Base-by-base conservation (phyloP, 148 eudicot species). In the Fagopyrum esculentum region DNA sequence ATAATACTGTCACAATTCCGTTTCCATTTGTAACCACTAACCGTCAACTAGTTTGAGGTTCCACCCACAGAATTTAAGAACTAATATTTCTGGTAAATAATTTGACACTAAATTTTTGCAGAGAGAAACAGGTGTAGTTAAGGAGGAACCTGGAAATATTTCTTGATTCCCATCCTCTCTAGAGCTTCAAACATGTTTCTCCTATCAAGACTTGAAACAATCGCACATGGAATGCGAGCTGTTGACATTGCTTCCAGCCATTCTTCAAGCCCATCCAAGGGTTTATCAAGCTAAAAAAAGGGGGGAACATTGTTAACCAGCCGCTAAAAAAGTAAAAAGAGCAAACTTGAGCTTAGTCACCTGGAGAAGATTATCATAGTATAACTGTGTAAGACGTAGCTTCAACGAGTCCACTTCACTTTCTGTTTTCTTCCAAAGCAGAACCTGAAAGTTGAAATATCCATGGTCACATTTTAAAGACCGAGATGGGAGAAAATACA, bases 191-290 rank as follows among this genome's bases (percentile, higher is more conserved):
- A 83, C 96, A 94, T 85, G 76, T 74, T 81, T 79, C 77, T 91
- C 61, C 96, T 86, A 75, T 84, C 90, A 75, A 94, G 86, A 85
- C 92, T 89, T 69, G 98, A 94, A 78, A 91, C 98, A 83, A 94
- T 84, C 57, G 98, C 98, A 80, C 98, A 94, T 61, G 98, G 98
- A 73, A 91, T 90, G 69, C 87, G 89, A 40, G 96, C 94, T 70
- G 89, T 90, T 59, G 88, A 88, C 59, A 94, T 83, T 51, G 96
- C 97, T 78, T 90, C 96, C 80, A 94, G 85, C 98, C 98, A 94
- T 75, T 94, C 96, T 79, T 82, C 84, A 66, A 94, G 64, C 11
- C 98, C 98, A 69, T 91, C 90, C 80, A 90, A 74, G 4, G 98
- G 96, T 76, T 85, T 88, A 70, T 91, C 88, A 76, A 86, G 87